Evolutionary conservation across 768 basidiomycete species (phyloP).

Genomic region (Exidia glandulosa): DNA sequence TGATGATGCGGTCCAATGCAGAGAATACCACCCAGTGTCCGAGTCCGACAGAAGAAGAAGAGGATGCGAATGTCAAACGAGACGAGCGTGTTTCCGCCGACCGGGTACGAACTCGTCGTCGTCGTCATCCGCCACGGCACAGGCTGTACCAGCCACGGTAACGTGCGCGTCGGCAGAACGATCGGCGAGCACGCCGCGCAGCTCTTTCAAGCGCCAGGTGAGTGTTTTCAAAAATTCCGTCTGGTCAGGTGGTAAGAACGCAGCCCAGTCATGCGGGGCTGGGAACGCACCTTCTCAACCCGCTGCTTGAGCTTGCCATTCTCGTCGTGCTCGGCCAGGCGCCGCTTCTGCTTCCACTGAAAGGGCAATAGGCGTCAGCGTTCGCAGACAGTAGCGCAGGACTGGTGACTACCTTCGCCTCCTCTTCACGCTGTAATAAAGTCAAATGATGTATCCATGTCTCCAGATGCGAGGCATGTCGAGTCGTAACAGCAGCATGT

Average conservation of each 20-base stretch:
- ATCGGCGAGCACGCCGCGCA: slow-evolving; percentile 25
- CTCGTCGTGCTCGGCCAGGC: slow-evolving; percentile 34
- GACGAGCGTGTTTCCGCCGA: neutral
- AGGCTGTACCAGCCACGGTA: neutral
- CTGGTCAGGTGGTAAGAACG: slow-evolving; percentile 22
- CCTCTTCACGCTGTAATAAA: slow-evolving; percentile 50
- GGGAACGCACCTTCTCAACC: slow-evolving; percentile 42
- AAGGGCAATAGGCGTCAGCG: neutral
- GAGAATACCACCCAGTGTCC: too few species aligned
- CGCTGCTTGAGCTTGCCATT: slow-evolving; percentile 38
- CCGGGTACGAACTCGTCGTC: neutral
- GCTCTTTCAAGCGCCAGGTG: slow-evolving; percentile 39
- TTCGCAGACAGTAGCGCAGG: neutral
- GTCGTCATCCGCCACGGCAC: too few species aligned
- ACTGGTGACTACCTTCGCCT: slow-evolving; percentile 43
- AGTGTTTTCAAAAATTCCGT: slow-evolving; percentile 61
- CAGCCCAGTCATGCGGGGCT: neutral
- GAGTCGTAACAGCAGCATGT: too few species aligned
- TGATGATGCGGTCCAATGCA: too few species aligned
- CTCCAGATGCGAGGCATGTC: slow-evolving; percentile 42
- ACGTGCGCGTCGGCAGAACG: neutral
- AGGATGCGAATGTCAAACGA: neutral
- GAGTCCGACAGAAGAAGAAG: too few species aligned
- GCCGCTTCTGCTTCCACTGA: slow-evolving; percentile 58
- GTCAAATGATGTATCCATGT: slow-evolving; percentile 60